These are phyloP conservation scores for Colletotrichum incanum DNA, from an alignment of 2,329 filamentous ascomycete genomes.

Conservation along the genomic window DNA sequence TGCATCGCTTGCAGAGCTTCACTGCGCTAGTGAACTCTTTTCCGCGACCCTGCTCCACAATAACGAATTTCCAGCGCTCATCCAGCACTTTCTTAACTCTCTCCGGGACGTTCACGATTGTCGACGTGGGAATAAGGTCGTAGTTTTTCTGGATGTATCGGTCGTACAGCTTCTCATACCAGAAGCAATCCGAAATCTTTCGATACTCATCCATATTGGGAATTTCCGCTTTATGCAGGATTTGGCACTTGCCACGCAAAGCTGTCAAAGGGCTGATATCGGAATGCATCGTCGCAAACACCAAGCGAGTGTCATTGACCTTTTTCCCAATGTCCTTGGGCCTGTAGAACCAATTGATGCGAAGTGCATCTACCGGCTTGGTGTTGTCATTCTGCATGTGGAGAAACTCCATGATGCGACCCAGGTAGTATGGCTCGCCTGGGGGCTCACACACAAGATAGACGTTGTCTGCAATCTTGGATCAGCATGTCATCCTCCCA, in stretches of 20 bases:
- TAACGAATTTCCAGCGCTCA: conserved; percentile 95
- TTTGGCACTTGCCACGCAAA: conserved; percentile 92
- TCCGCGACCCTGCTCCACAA: conserved; percentile 92
- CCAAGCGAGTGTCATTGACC: conserved; percentile 88
- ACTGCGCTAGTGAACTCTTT: conserved; percentile 97
- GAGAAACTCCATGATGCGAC: conserved; percentile 98
- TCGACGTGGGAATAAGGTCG: conserved; percentile 92
- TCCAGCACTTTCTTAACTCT: conserved; percentile 96
- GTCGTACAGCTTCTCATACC: conserved; percentile 98
- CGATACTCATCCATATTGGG: conserved; percentile 86
- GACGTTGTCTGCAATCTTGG: conserved; percentile 75
- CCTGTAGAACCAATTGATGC: conserved; percentile 98
- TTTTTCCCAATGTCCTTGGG: conserved; percentile 96
- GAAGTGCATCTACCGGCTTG: conserved; percentile 85
- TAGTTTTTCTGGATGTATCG: conserved; percentile 98
- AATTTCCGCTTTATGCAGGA: conserved; percentile 91
- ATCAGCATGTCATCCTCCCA: conserved; percentile 45
- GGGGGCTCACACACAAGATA: conserved; percentile 98
- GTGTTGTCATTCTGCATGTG: conserved; percentile 82
- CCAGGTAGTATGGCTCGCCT: conserved; percentile 97
- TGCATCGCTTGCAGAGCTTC: conserved; percentile 95
- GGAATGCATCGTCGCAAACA: conserved; percentile 99
- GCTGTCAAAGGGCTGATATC: conserved; percentile 94
- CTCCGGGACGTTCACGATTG: conserved; percentile 96
- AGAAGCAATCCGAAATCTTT: conserved; percentile 89